phyloP scores from a whole-genome alignment of 148 eudicot species.

The Vaccinium macrocarpon region DNA sequence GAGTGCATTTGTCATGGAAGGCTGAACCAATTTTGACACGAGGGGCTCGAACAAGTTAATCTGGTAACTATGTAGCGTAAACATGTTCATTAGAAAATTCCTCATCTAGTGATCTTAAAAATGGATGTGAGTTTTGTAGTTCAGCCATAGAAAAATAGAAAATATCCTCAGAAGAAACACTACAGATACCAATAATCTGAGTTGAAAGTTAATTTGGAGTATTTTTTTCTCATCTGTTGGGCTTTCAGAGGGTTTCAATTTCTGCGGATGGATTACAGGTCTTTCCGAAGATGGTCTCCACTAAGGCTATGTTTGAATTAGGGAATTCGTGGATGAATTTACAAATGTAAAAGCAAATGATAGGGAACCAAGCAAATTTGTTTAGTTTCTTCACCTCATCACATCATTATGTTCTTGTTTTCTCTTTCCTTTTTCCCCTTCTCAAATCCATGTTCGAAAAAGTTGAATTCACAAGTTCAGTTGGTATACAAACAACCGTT shows the following conservation, averaged over 20 bases:
- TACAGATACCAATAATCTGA: neutral
- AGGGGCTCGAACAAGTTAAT: neutral
- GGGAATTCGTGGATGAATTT: neutral
- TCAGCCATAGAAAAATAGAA: neutral
- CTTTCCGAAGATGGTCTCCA: neutral
- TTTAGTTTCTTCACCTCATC: neutral
- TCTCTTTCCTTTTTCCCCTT: neutral
- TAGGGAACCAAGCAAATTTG: neutral
- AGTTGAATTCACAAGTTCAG: too few relatives aligned
- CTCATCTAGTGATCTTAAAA: neutral
- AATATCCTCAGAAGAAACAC: neutral
- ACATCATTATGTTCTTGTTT: neutral
- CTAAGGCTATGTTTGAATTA: neutral
- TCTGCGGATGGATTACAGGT: neutral
- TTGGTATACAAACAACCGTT: too few relatives aligned
- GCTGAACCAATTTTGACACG: neutral
- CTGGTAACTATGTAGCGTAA: too few relatives aligned
- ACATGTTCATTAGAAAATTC: neutral
- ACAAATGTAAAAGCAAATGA: neutral
- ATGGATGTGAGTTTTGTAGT: neutral
- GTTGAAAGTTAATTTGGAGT: neutral
- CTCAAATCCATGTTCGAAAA: too few relatives aligned
- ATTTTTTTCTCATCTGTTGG: too few relatives aligned
- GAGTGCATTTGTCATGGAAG: constrained; percentile 5
- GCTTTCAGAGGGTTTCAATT: neutral